Evolutionary conservation across 1,139 yeast species (phyloP), one percentile per base, ranked within the genome.

Genomic region (Pneumocystis canis): DNA sequence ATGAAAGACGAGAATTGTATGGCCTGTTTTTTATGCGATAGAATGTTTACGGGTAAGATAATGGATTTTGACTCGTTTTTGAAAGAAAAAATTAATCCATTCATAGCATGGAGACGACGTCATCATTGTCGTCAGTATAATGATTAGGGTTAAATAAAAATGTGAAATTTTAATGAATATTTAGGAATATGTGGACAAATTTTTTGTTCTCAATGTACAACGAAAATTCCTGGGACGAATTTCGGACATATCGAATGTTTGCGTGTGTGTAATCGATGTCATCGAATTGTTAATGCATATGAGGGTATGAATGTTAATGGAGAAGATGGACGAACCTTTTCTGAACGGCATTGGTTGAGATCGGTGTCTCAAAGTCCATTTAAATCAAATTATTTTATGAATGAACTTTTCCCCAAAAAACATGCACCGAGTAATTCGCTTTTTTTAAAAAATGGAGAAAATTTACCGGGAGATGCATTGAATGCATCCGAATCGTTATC

Each of bases 1-100:
- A 88, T 88, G 95, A 86, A 87, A 71, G 95, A 88, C 73, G 87
- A 88, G 61, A 85, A 86, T 70, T 92, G 89, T 0, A 80, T 84
- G 5, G 92, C 87, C 66, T 88, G 96, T 70, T 83, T 87, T 66
- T 80, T 84, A 47, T 88, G 96, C 70, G 85, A 85, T 62, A 80
- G 82, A 64, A 81, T 83, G 0, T 88, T 88, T 71, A 82, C 54
- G 11, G 20, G 54, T 47, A 25, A 47, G 30, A 37, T 3, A 25
- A 25, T 20, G n/a, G 14, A 20, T 11, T n/a, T n/a, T n/a, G n/a
- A 28, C 9, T 2, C 0, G 20, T 32, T 32, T 4, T 39, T n/a
- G 6, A 18, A 16, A 39, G 31, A 14, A 25, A 11, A 3, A 25
- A 25, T 25, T 1, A 31, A 31, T 53, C 14, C 18, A 3, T 3